Conservation (phyloP, 2,329 filamentous ascomycete species). For the Phyllosticta paracitricarpa region DNA sequence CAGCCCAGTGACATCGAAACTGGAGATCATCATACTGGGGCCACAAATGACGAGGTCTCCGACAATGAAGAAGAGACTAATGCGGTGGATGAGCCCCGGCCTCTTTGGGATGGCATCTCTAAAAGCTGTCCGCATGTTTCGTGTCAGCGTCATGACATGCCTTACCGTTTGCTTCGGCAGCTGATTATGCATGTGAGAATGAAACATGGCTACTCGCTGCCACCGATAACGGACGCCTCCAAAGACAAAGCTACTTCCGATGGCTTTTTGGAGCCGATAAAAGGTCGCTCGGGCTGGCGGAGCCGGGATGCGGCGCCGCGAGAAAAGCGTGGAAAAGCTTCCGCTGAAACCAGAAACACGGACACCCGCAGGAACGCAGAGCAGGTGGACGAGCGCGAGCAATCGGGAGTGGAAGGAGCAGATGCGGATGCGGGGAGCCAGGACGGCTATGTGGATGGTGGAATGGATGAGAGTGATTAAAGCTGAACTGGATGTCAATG, state of each 20-base stretch:
- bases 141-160: conserved; percentile 20
- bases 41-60: neutral
- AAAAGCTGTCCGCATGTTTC: conserved; percentile 24
- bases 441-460: no score
- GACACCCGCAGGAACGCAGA: no score
- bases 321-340: no score
- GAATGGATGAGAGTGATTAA: no score
- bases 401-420: no score
- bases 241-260: conserved; percentile 29
- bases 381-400: no score
- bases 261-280: conserved; percentile 45
- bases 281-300: neutral
- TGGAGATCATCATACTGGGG: neutral
- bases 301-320: neutral
- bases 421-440: no score
- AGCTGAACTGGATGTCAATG: no score
- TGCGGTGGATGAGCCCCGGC: conserved; percentile 9
- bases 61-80: conserved; percentile 8
- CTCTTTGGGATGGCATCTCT: conserved; percentile 20
- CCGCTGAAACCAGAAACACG: no score
- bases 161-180: conserved; percentile 20
- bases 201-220: conserved; percentile 35
- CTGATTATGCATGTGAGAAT: conserved; percentile 36
- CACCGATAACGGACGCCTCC: conserved; percentile 29
- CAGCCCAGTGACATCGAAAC: neutral